Evolutionary conservation across 495 filamentous ascomycete species (phyloP).

Genomic region (Penicillium alfredii): DNA sequence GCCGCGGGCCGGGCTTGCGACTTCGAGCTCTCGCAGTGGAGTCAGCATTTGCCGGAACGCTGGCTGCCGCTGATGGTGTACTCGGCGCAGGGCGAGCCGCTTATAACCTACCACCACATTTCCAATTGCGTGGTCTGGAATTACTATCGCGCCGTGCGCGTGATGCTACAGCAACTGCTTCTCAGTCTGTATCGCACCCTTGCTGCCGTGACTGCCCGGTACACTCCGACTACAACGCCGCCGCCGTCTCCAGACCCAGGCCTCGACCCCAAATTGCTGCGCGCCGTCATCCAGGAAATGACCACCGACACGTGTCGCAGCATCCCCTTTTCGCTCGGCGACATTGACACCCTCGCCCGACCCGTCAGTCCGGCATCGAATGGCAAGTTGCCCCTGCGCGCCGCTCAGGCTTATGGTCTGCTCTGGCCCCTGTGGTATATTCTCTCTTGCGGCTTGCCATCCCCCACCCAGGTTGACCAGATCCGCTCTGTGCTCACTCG

Average conservation of each 20-base stretch:
- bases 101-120: constrained; percentile 33
- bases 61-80: constrained; percentile 38
- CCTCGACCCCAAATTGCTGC: no score
- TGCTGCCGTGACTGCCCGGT: constrained; percentile 12
- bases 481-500: constrained; percentile 24
- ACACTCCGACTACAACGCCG: no score
- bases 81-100: constrained; percentile 26
- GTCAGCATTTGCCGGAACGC: constrained; percentile 26
- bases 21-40: constrained; percentile 32
- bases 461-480: constrained; percentile 24
- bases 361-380: constrained; percentile 13
- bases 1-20: constrained; percentile 21
- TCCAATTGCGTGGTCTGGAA: constrained; percentile 32
- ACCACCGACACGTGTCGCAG: constrained; percentile 38
- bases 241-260: no score
- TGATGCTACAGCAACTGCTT: constrained; percentile 32
- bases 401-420: constrained; percentile 31
- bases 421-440: constrained; percentile 44
- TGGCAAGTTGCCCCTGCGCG: constrained; percentile 20
- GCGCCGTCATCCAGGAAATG: constrained; percentile 29
- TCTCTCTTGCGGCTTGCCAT: constrained; percentile 31
- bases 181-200: constrained; percentile 24
- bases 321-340: constrained; percentile 34
- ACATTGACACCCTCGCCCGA: constrained; percentile 34
- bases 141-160: constrained; percentile 36